These are phyloP conservation scores for Pontederia crassipes DNA, from an alignment of 176 grass and related monocot species.

Conservation along the genomic window DNA sequence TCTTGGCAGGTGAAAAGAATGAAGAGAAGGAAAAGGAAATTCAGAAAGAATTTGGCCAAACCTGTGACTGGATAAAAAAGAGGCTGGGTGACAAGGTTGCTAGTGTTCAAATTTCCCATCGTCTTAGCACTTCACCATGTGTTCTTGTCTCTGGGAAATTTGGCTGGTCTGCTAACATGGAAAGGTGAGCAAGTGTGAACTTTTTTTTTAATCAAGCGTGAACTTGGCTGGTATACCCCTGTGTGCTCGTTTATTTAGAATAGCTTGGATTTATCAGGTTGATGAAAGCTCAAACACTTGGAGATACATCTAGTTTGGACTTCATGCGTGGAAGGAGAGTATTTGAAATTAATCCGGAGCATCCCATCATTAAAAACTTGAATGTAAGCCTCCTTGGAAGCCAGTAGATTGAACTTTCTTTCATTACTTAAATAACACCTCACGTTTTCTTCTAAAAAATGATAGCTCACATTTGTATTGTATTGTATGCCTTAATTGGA, in stretches of 20 bases:
- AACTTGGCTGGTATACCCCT: neutral
- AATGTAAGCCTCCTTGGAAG: constrained; percentile 43
- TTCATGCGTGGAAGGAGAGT: constrained; percentile 96
- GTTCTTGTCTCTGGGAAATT: constrained; percentile 91
- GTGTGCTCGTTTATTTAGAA: constrained; percentile 2
- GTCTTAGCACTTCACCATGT: constrained; percentile 87
- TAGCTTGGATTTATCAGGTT: constrained; percentile 33
- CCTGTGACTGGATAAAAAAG: constrained; percentile 98
- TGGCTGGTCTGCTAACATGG: constrained; percentile 99
- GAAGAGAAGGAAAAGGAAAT: constrained; percentile 86
- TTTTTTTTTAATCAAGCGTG: neutral
- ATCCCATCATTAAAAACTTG: constrained; percentile 72
- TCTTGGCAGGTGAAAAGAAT: constrained; percentile 60
- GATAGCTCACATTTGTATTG: neutral
- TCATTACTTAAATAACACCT: neutral
- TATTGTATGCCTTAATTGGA: no score
- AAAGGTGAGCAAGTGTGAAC: constrained; percentile 32
- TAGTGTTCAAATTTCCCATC: constrained; percentile 73
- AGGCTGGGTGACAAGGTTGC: constrained; percentile 81
- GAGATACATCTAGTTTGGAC: constrained; percentile 58
- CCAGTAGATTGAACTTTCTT: neutral
- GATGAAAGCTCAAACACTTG: constrained; percentile 86
- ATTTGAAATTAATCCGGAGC: constrained; percentile 95
- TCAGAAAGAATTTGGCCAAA: constrained; percentile 80
- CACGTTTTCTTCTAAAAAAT: neutral